Evolutionary conservation across 2,329 filamentous ascomycete species (phyloP).

Genomic region (Myriosclerotinia scirpicola): DNA sequence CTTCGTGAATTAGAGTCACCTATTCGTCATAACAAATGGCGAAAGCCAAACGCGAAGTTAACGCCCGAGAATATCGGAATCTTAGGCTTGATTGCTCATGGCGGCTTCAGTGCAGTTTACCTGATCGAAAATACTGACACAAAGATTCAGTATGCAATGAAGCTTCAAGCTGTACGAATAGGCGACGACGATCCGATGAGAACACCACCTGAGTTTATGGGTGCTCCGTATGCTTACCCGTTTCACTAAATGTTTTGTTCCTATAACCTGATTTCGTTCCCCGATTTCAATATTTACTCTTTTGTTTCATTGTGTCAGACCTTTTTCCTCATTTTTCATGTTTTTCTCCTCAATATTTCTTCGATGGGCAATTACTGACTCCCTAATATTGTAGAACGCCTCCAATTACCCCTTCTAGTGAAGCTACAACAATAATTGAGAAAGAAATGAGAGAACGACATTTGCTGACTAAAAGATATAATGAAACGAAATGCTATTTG

Average conservation of each 20-base stretch:
- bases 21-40: conserved; percentile 13
- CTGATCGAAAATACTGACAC: conserved; percentile 10
- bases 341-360: no score
- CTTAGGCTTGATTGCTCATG: neutral
- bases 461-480: conserved; percentile 3
- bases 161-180: neutral
- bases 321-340: neutral
- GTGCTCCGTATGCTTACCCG: neutral
- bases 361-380: neutral
- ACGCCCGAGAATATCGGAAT: neutral
- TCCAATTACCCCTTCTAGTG: neutral
- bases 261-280: neutral
- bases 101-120: conserved; percentile 3
- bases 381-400: neutral
- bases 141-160: conserved; percentile 5
- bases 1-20: neutral
- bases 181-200: no score
- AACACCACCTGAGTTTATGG: no score
- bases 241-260: neutral
- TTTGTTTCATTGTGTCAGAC: neutral
- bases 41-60: neutral
- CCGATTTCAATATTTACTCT: neutral
- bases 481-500: conserved; percentile 17
- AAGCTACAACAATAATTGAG: neutral
- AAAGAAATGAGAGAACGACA: conserved; percentile 3